Percentiles rank a stretch among this genome's conserved stretches.
Conservation (phyloP, 2,329 filamentous ascomycete species). For the Ceratocystis ficicola region DNA sequence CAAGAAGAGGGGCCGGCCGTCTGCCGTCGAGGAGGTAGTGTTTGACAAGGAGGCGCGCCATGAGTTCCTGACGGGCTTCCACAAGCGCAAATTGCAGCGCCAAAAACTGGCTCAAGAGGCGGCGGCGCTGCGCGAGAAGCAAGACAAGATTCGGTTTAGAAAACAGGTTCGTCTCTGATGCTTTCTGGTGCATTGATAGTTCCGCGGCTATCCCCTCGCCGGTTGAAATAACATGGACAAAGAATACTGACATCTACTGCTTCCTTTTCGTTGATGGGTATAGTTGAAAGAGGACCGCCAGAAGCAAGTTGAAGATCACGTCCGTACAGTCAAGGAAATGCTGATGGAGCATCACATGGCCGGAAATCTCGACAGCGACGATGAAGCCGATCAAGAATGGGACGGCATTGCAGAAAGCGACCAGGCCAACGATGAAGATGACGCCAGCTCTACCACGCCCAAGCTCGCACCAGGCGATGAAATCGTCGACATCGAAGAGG, state of each 20-base stretch:
- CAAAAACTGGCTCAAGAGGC: slow-evolving; percentile 75
- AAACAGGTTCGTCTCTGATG: slow-evolving; percentile 50
- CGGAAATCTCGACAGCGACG: slow-evolving; percentile 32
- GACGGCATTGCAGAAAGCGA: slow-evolving; percentile 48
- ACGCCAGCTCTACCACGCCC: slow-evolving; percentile 25
- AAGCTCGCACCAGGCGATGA: slow-evolving; percentile 36
- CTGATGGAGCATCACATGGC: slow-evolving; percentile 49
- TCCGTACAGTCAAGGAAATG: slow-evolving; percentile 60
- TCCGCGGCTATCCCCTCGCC: neutral
- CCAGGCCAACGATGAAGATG: slow-evolving; percentile 28
- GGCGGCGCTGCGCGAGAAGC: slow-evolving; percentile 61
- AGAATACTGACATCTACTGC: neutral
- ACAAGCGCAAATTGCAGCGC: slow-evolving; percentile 83
- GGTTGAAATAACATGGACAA: neutral
- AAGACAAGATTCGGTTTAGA: slow-evolving; percentile 62
- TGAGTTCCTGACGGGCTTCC: slow-evolving; percentile 90
- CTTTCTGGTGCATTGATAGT: neutral
- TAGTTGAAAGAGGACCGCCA: slow-evolving; percentile 76
- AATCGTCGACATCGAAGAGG: slow-evolving; percentile 68
- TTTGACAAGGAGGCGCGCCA: slow-evolving; percentile 71
- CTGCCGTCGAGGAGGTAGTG: slow-evolving; percentile 61
- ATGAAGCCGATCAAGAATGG: slow-evolving; percentile 40
- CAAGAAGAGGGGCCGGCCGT: slow-evolving; percentile 54
- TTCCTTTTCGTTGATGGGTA: neutral
- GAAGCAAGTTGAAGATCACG: slow-evolving; percentile 68